Evolutionary conservation across 805 yeast genomes (phyloP), one percentile per base, ranked within the genome.

Genomic region (Wickerhamiella cacticola): DNA sequence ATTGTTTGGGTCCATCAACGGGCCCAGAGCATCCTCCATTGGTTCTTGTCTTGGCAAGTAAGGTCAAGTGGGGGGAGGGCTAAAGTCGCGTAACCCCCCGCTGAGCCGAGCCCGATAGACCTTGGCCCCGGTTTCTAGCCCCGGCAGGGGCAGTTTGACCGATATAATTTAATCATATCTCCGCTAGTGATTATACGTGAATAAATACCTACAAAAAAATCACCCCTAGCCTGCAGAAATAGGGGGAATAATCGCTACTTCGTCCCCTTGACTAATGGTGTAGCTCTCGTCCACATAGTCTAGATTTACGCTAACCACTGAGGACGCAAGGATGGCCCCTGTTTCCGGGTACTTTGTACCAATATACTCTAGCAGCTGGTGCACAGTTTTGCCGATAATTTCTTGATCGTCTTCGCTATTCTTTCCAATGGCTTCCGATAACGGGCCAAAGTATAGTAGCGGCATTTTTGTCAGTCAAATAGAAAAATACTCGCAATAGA

Each of bases 161-260:
- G n/a, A n/a, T n/a, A n/a, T n/a, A n/a, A n/a, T n/a, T n/a, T n/a
- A n/a, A n/a, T n/a, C n/a, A n/a, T n/a, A n/a, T n/a, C n/a, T n/a
- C n/a, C n/a, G n/a, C n/a, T n/a, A n/a, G n/a, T n/a, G n/a, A n/a
- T n/a, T n/a, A n/a, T n/a, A n/a, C n/a, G n/a, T 25, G 33, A 13
- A 28, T 28, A 28, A 28, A 28, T 28, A 13, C 33, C 33, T 13
- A 13, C 12, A 13, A 15, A 13, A 13, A 25, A 25, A 25, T 26
- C 13, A 15, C 23, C 34, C 10, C 39, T 47, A 59, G 19, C 63
- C 63, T 1, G 59, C 60, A 2, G 62, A 57, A 2, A 59, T 61
- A 1, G 63, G 62, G 5, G 63, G 63, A 33, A 59, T 56, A 10
- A 59, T 38, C 3, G 61, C 62, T 6, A 59, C 50, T 36, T 59